Evolutionary conservation across 192 early-diverging fungal species (phyloP).

Genomic region (Mycoemilia scoparia): DNA sequence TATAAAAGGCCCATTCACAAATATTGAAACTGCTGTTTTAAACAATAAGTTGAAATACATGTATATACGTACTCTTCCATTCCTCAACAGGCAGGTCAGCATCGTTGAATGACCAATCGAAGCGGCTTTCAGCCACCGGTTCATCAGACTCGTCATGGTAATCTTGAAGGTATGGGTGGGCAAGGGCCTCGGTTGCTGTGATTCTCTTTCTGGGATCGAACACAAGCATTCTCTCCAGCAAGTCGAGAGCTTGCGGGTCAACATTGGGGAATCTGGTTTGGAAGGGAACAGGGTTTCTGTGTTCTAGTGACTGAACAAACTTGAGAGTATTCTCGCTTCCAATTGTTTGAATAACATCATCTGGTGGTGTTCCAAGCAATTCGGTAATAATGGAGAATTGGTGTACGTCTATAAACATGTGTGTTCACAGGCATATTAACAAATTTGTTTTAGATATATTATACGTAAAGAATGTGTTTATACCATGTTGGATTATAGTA

Average conservation of each 20-base stretch:
- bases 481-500: background rate
- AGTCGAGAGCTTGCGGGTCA: slow-evolving; percentile 64
- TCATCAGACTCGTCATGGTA: slow-evolving; percentile 87
- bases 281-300: slow-evolving; percentile 64
- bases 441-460: background rate
- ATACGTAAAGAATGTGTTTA: background rate
- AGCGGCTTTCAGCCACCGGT: slow-evolving; percentile 54
- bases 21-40: background rate
- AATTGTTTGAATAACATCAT: slow-evolving; percentile 81
- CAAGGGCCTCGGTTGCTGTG: slow-evolving; percentile 67
- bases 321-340: slow-evolving; percentile 83
- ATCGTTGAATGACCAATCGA: slow-evolving; percentile 94
- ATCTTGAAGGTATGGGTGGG: slow-evolving; percentile 74
- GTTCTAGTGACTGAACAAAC: slow-evolving; percentile 77
- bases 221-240: slow-evolving; percentile 79
- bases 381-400: slow-evolving; percentile 93
- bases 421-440: slow-evolving; percentile 22
- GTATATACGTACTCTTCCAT: too few relatives aligned
- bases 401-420: too few relatives aligned
- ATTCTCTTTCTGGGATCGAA: slow-evolving; percentile 87
- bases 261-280: slow-evolving; percentile 57
- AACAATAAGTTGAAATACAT: background rate
- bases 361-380: slow-evolving; percentile 78
- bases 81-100: slow-evolving; percentile 69
- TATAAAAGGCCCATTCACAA: background rate